Conservation (phyloP, 257 asterid genomes). For the Coffea eugenioides region DNA sequence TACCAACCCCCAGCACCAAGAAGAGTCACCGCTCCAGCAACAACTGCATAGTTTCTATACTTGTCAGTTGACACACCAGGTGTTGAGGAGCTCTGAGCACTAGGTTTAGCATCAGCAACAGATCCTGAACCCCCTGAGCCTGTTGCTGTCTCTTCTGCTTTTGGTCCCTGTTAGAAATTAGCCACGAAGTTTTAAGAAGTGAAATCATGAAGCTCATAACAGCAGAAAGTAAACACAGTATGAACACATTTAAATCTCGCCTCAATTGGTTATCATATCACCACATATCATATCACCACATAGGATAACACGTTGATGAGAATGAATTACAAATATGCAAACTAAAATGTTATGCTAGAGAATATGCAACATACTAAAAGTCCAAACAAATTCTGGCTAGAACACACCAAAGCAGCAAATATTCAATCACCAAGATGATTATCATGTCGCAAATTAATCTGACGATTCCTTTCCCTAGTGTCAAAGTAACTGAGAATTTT, state of each 20-base stretch:
- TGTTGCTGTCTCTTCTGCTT: slow-evolving; percentile 53
- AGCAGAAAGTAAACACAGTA: background rate
- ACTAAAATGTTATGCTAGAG: background rate
- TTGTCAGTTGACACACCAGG: slow-evolving; percentile 62
- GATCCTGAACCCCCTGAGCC: slow-evolving; percentile 54
- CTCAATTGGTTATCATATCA: background rate
- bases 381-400: background rate
- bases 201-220: background rate
- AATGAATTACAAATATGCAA: background rate
- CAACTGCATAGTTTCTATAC: slow-evolving; percentile 68
- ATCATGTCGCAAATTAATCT: background rate
- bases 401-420: background rate
- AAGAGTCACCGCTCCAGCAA: slow-evolving; percentile 59
- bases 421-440: background rate
- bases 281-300: background rate
- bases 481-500: background rate
- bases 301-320: background rate
- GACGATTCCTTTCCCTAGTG: background rate
- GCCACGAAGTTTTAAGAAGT: slow-evolving; percentile 12
- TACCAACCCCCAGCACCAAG: slow-evolving; percentile 70
- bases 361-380: background rate
- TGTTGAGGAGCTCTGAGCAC: slow-evolving; percentile 43
- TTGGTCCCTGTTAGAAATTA: slow-evolving; percentile 62
- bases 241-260: background rate
- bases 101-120: slow-evolving; percentile 55